Evolutionary conservation across 192 early-diverging fungal genomes (phyloP).

Genomic region (Obelidium mucronatum): DNA sequence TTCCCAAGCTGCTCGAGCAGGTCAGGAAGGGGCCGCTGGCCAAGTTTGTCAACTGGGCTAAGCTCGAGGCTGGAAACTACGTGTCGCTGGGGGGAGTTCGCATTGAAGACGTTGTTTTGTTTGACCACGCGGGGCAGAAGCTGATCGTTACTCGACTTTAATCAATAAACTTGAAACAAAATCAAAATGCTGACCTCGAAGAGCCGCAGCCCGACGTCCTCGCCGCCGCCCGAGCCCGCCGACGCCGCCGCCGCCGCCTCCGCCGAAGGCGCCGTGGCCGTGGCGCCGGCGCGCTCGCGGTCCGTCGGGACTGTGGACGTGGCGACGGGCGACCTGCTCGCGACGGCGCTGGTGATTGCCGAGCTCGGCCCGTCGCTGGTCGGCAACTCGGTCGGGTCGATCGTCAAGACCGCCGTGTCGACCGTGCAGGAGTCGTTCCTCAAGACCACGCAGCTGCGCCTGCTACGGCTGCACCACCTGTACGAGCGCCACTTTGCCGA

Average conservation of each 20-base stretch:
- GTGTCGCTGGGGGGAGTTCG: conserved; percentile 52
- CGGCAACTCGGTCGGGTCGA: background rate
- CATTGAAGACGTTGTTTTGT: conserved; percentile 60
- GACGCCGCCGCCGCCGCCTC: background rate
- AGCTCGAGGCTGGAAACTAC: conserved; percentile 40
- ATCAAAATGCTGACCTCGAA: background rate
- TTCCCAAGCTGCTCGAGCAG: conserved; percentile 67
- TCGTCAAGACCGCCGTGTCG: background rate
- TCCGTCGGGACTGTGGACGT: too few relatives aligned
- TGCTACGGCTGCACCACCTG: background rate
- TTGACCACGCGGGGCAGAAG: conserved; percentile 44
- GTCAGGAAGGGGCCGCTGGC: conserved; percentile 23
- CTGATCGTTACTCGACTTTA: conserved; percentile 40
- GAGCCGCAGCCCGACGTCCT: background rate
- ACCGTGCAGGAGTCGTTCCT: background rate
- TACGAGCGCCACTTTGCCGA: background rate
- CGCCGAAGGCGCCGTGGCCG: background rate
- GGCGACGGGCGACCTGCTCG: background rate
- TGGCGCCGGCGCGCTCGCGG: too few relatives aligned
- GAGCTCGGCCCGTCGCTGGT: background rate
- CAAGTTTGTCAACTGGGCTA: conserved; percentile 54
- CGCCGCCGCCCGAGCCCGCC: background rate
- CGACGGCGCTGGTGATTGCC: background rate
- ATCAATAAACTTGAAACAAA: background rate
- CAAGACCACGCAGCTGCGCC: background rate